These are phyloP conservation scores for Myriangium duriaei DNA, from an alignment of 2,329 filamentous ascomycete genomes.

Conservation along the genomic window DNA sequence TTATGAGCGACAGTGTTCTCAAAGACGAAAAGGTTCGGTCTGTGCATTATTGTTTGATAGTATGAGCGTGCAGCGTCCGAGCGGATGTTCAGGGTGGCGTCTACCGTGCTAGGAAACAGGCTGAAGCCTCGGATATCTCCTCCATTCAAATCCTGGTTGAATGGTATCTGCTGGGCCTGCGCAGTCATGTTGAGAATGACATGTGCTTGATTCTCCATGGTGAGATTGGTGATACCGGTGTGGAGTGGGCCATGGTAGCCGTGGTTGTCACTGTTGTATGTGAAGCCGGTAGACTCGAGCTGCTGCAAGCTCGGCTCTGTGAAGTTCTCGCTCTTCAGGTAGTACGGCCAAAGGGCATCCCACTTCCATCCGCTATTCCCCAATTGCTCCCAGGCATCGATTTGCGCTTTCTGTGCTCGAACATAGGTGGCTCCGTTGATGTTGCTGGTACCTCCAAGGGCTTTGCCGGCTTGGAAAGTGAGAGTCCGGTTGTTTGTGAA, in stretches of 20 bases:
- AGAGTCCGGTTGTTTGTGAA: constrained; percentile 7
- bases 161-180: constrained; percentile 23
- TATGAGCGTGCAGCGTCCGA: constrained; percentile 37
- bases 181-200: constrained; percentile 27
- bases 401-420: constrained; percentile 21
- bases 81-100: constrained; percentile 26
- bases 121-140: constrained; percentile 34
- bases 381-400: constrained; percentile 26
- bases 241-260: not conserved
- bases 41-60: constrained; percentile 30
- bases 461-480: constrained; percentile 20
- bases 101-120: constrained; percentile 31
- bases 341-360: constrained; percentile 17
- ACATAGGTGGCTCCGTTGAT: constrained; percentile 18
- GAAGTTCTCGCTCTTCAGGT: constrained; percentile 14
- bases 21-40: constrained; percentile 33
- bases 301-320: constrained; percentile 15
- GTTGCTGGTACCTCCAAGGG: constrained; percentile 19
- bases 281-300: not conserved
- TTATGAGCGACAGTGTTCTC: constrained; percentile 30
- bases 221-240: not conserved
- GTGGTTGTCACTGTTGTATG: not conserved
- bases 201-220: constrained; percentile 1
- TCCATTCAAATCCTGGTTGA: constrained; percentile 31
- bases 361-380: constrained; percentile 22